Percentiles rank a stretch among this genome's conserved stretches.
Evolutionary conservation across 768 basidiomycete species (phyloP).

Genomic region (Xerocomus spinulosus): DNA sequence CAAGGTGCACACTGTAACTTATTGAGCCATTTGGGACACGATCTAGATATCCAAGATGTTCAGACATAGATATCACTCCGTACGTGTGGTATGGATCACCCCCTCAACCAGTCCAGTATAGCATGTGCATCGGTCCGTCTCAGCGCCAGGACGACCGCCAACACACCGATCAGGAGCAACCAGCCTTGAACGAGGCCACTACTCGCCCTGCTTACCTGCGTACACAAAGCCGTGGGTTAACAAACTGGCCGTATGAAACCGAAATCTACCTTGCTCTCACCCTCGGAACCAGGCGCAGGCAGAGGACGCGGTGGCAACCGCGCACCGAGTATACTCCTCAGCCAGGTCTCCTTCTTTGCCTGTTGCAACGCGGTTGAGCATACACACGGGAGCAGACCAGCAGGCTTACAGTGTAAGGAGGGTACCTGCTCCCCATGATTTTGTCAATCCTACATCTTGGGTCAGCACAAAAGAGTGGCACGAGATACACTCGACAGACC

Average conservation of each 20-base stretch:
- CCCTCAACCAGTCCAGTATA: constrained; percentile 2
- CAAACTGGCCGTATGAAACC: not conserved
- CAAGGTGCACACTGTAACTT: not conserved
- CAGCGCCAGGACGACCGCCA: constrained; percentile 9
- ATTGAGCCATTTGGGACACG: too few species aligned
- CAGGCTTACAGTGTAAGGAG: constrained; percentile 25
- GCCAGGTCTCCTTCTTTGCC: constrained; percentile 24
- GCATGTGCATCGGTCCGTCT: not conserved
- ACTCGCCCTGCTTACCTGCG: constrained; percentile 1
- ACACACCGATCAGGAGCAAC: constrained; percentile 1
- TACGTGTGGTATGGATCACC: constrained; percentile 10
- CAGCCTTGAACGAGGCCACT: not conserved
- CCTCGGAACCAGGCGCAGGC: constrained; percentile 6
- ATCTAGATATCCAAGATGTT: not conserved
- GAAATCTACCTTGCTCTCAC: constrained; percentile 11
- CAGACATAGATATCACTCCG: not conserved
- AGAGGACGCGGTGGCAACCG: constrained; percentile 22
- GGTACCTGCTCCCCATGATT: constrained; percentile 26
- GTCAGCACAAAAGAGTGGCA: not conserved
- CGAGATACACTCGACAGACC: constrained; percentile 10
- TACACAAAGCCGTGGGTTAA: constrained; percentile 7
- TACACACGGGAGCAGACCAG: not conserved
- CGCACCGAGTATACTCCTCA: constrained; percentile 11
- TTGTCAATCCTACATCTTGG: constrained; percentile 17
- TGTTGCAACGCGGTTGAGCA: too few species aligned